Percentiles rank a stretch among this genome's conserved stretches.
These are phyloP conservation scores for Daldinia loculata DNA, from an alignment of 495 filamentous ascomycete genomes.

Conservation along the genomic window DNA sequence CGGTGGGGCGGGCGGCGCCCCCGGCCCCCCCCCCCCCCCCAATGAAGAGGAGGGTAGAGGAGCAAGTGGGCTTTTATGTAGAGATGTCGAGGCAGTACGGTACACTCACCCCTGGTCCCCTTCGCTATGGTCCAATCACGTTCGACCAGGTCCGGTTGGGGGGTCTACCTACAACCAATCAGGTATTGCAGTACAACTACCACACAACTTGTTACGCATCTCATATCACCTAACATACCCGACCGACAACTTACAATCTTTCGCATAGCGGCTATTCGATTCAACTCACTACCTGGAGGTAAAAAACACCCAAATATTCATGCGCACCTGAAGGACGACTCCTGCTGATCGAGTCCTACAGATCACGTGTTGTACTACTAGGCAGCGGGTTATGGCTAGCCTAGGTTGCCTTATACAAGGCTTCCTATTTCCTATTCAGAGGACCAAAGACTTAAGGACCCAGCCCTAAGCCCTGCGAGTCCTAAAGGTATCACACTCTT, in stretches of 20 bases:
- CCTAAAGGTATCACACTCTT: slow-evolving; percentile 28
- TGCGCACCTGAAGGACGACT: neutral
- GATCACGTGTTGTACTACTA: slow-evolving; percentile 35
- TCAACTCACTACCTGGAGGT: neutral
- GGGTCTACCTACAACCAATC: slow-evolving; percentile 24
- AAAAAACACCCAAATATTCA: slow-evolving; percentile 5
- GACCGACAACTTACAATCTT: neutral
- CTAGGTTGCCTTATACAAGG: slow-evolving; percentile 36
- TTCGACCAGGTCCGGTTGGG: slow-evolving; percentile 30
- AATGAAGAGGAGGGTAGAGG: slow-evolving; percentile 36
- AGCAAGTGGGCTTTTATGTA: slow-evolving; percentile 36
- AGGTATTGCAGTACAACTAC: slow-evolving; percentile 22
- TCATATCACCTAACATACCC: neutral
- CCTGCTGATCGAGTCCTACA: slow-evolving; percentile 32
- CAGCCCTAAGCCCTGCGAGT: slow-evolving; percentile 6
- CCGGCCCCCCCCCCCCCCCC: no score
- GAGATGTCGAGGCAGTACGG: slow-evolving; percentile 34
- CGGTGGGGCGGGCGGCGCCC: no score
- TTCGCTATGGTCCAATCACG: slow-evolving; percentile 23
- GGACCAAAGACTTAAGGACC: neutral
- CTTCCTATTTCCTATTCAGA: slow-evolving; percentile 5
- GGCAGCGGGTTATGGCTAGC: slow-evolving; percentile 26
- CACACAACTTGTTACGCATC: slow-evolving; percentile 7
- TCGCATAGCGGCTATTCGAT: neutral
- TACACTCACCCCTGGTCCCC: slow-evolving; percentile 14